Evolutionary conservation across 768 basidiomycete genomes (phyloP).

Genomic region (Lentinula sp.): DNA sequence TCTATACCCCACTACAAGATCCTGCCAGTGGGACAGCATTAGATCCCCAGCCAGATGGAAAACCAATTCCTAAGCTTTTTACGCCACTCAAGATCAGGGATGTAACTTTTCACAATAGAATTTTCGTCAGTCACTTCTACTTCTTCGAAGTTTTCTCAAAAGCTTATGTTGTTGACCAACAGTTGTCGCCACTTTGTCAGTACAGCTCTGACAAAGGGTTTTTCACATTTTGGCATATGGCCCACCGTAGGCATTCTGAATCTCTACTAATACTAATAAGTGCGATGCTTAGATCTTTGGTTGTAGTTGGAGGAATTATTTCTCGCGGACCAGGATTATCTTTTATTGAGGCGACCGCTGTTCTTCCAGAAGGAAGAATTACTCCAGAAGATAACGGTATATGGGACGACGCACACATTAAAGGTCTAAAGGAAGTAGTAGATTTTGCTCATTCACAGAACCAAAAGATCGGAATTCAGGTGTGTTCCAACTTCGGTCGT

Average conservation of each 20-base stretch:
- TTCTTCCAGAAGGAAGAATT: conserved; percentile 58
- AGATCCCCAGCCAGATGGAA: conserved; percentile 28
- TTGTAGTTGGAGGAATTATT: conserved; percentile 45
- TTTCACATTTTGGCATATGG: conserved; percentile 50
- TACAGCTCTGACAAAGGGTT: conserved; percentile 52
- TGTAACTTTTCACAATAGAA: conserved; percentile 47
- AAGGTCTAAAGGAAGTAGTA: conserved; percentile 41
- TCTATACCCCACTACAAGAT: conserved; percentile 34
- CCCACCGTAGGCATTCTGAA: conserved; percentile 45
- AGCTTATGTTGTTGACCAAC: neutral
- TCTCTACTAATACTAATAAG: conserved; percentile 13
- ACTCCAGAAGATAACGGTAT: conserved; percentile 59
- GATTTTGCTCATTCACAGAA: conserved; percentile 69
- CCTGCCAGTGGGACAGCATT: conserved; percentile 34
- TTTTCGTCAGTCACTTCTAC: conserved; percentile 32
- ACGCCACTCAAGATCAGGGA: conserved; percentile 50
- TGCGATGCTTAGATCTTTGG: neutral
- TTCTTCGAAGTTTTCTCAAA: neutral
- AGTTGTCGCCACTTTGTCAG: conserved; percentile 55
- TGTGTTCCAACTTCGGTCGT: conserved; percentile 21
- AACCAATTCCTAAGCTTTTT: conserved; percentile 38
- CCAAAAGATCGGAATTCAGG: conserved; percentile 66
- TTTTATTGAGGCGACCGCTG: conserved; percentile 61
- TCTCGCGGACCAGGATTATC: conserved; percentile 51
- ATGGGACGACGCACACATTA: conserved; percentile 57